A percentile compares a stretch with the other conserved stretches of the same genome.
Conservation (phyloP, 2,329 filamentous ascomycete genomes). For the Pseudogymnoascus sp. region DNA sequence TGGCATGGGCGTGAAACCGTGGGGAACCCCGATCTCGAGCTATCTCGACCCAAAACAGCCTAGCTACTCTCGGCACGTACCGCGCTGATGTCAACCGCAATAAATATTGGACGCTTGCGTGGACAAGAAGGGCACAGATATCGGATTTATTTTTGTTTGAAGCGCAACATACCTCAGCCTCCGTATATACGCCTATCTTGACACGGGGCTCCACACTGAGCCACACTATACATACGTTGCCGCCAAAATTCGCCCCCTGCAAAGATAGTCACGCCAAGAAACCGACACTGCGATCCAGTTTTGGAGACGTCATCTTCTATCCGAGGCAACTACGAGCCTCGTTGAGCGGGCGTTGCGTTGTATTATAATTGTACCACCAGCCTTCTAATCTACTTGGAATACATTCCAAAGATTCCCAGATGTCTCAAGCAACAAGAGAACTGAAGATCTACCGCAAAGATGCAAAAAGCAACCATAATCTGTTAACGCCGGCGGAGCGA, state of each 20-base stretch:
- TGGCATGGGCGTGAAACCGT: not conserved
- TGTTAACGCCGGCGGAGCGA: conserved; percentile 37
- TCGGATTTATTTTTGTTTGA: not conserved
- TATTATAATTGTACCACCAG: conserved; percentile 5
- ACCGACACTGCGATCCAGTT: not conserved
- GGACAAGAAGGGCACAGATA: not conserved
- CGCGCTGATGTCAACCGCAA: conserved; percentile 7
- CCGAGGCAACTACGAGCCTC: not conserved
- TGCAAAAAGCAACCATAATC: conserved; percentile 35
- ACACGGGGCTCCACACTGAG: not conserved
- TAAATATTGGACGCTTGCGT: conserved; percentile 6
- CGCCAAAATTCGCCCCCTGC: not conserved
- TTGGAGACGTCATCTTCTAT: conserved; percentile 2
- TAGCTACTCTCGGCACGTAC: conserved; percentile 6
- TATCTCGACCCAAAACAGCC: conserved; percentile 5
- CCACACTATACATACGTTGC: conserved; percentile 4
- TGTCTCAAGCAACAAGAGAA: conserved; percentile 24
- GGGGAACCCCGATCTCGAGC: not conserved
- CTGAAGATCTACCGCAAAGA: conserved; percentile 39
- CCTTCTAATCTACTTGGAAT: not conserved
- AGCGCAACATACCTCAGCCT: not conserved
- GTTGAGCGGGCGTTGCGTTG: not conserved
- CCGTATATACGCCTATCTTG: not conserved
- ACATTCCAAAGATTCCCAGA: not conserved
- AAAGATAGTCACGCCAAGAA: conserved; percentile 3